A percentile compares a stretch with the other conserved stretches of the same genome.
Evolutionary conservation across 2,329 filamentous ascomycete species (phyloP).

Genomic region (Ophiosphaerella korrae): DNA sequence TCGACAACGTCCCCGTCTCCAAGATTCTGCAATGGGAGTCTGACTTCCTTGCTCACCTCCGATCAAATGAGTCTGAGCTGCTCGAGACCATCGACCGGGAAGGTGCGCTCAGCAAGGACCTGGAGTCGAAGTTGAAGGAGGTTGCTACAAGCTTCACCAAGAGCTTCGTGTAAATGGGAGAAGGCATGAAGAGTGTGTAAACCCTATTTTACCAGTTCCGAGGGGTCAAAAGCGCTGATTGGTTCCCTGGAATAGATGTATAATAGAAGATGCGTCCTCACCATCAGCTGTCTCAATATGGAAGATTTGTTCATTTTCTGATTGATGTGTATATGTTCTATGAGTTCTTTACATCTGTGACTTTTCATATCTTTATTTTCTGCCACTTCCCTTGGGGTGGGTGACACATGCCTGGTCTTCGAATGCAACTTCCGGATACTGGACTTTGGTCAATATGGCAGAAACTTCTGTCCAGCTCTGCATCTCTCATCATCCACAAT

Average conservation of each 20-base stretch:
- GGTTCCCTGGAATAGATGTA: slow-evolving; percentile 46
- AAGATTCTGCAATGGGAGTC: slow-evolving; percentile 94
- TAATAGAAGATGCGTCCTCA: slow-evolving; percentile 49
- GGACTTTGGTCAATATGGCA: too few relatives aligned
- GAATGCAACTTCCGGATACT: too few relatives aligned
- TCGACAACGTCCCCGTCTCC: slow-evolving; percentile 85
- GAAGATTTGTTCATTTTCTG: slow-evolving; percentile 37
- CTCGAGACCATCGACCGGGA: slow-evolving; percentile 91
- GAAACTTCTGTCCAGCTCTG: too few relatives aligned
- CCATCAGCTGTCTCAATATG: slow-evolving; percentile 49
- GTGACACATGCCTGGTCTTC: too few relatives aligned
- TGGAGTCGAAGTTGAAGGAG: slow-evolving; percentile 82
- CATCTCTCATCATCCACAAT: too few relatives aligned
- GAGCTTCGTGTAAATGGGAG: slow-evolving; percentile 69
- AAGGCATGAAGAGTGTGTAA: slow-evolving; percentile 43
- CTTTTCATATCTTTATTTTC: slow-evolving; percentile 10
- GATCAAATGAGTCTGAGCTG: slow-evolving; percentile 85
- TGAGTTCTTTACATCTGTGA: slow-evolving; percentile 22
- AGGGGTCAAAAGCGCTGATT: slow-evolving; percentile 47
- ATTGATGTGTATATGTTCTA: slow-evolving; percentile 17
- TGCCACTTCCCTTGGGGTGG: too few relatives aligned
- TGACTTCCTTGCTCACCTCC: slow-evolving; percentile 92
- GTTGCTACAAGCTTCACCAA: slow-evolving; percentile 83
- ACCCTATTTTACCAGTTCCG: slow-evolving; percentile 43
- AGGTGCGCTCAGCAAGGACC: slow-evolving; percentile 93